These are phyloP conservation scores for Dothideomycetes sp. DNA, from an alignment of 2,329 filamentous ascomycete genomes.

Conservation along the genomic window DNA sequence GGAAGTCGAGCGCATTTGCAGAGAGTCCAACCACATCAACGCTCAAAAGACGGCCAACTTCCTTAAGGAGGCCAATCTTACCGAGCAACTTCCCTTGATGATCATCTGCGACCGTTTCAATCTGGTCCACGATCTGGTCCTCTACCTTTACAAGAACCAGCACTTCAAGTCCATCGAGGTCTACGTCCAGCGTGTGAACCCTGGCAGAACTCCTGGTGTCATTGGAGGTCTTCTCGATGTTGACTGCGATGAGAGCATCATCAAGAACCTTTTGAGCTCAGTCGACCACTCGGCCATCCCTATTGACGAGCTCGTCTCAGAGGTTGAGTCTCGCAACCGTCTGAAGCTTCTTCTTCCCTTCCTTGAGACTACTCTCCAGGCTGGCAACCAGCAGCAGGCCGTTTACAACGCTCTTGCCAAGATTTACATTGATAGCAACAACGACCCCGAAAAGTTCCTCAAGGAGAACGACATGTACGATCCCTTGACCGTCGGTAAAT, in stretches of 20 bases:
- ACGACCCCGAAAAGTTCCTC: slow-evolving; percentile 93
- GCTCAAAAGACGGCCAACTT: slow-evolving; percentile 98
- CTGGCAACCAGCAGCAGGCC: slow-evolving; percentile 90
- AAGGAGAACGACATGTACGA: slow-evolving; percentile 98
- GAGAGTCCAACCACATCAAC: slow-evolving; percentile 76
- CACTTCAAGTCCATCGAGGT: slow-evolving; percentile 98
- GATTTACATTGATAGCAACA: slow-evolving; percentile 99
- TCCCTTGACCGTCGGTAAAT: slow-evolving; percentile 84
- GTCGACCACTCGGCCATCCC: slow-evolving; percentile 79
- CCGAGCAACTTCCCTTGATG: slow-evolving; percentile 90
- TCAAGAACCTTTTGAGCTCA: slow-evolving; percentile 80
- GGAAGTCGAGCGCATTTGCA: slow-evolving; percentile 94
- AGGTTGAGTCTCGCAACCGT: slow-evolving; percentile 93
- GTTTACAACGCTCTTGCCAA: slow-evolving; percentile 96
- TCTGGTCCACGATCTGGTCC: slow-evolving; percentile 91
- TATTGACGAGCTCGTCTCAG: slow-evolving; percentile 84
- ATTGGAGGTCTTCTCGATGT: slow-evolving; percentile 91
- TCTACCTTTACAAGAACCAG: slow-evolving; percentile 97
- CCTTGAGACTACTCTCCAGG: slow-evolving; percentile 81
- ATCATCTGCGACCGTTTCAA: slow-evolving; percentile 99
- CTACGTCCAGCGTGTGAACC: slow-evolving; percentile 96
- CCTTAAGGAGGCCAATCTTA: slow-evolving; percentile 87
- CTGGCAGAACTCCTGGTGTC: slow-evolving; percentile 79
- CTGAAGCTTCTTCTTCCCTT: slow-evolving; percentile 93
- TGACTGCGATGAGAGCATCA: slow-evolving; percentile 92